Evolutionary conservation across 2,329 filamentous ascomycete species (phyloP).

Genomic region (Myriosclerotinia duriaeana): DNA sequence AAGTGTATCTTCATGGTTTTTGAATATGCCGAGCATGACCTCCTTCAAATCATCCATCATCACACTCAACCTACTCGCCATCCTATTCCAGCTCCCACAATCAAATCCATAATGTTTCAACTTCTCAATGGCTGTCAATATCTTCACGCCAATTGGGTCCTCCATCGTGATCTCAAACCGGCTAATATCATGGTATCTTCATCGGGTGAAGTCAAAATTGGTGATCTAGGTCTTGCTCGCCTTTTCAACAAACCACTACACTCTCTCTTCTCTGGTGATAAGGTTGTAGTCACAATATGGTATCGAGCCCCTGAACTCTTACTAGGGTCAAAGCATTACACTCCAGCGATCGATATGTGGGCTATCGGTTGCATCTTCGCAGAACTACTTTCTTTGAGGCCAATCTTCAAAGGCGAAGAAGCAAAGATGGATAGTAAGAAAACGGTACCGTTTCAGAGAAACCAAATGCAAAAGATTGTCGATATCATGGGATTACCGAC

Average conservation of each 20-base stretch:
- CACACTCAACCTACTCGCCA: conserved; percentile 85
- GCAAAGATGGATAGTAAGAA: conserved; percentile 99
- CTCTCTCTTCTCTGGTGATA: conserved; percentile 88
- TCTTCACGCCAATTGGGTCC: conserved; percentile 92
- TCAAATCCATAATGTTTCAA: conserved; percentile 95
- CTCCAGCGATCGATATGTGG: conserved; percentile 95
- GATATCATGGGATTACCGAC: conserved; percentile 91
- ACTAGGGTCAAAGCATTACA: conserved; percentile 92
- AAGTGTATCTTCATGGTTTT: conserved; percentile 99
- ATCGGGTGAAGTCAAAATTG: conserved; percentile 85
- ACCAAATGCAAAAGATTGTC: conserved; percentile 98
- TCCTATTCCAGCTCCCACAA: conserved; percentile 81
- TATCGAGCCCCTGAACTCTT: conserved; percentile 94
- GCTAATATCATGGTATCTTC: conserved; percentile 99
- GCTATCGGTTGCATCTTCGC: conserved; percentile 97
- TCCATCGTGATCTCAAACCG: conserved; percentile 94
- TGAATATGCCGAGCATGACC: conserved; percentile 95
- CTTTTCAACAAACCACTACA: conserved; percentile 93
- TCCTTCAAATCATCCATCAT: conserved; percentile 97
- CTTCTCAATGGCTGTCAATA: conserved; percentile 93
- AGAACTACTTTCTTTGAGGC: conserved; percentile 82
- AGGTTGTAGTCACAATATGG: conserved; percentile 99
- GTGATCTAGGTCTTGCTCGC: conserved; percentile 86
- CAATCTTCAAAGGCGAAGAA: conserved; percentile 98
- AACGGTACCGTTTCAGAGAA: conserved; percentile 92